phyloP scores from a whole-genome alignment of 208 protist genomes.

The Crithidia fasciculata region DNA sequence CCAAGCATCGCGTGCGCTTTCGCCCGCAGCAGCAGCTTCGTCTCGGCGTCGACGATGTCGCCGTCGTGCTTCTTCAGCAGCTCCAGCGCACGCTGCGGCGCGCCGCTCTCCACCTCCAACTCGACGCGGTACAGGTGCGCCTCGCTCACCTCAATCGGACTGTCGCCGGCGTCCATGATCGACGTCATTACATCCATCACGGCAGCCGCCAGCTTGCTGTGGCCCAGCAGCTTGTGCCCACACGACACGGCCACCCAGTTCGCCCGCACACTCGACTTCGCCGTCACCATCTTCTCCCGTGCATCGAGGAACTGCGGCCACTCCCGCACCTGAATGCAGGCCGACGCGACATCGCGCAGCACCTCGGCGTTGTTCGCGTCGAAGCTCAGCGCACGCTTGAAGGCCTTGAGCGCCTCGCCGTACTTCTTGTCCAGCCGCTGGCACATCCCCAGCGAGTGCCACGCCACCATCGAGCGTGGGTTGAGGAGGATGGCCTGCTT shows the following conservation, averaged over 20 bases:
- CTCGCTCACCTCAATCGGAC: conserved; percentile 77
- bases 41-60: conserved; percentile 69
- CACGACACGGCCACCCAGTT: conserved; percentile 90
- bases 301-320: conserved; percentile 90
- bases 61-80: conserved; percentile 79
- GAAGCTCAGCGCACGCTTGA: conserved; percentile 77
- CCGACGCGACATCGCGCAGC: conserved; percentile 86
- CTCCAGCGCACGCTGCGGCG: conserved; percentile 64
- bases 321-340: conserved; percentile 94
- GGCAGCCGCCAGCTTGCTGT: conserved; percentile 71
- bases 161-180: conserved; percentile 82
- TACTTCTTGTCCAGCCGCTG: conserved; percentile 92
- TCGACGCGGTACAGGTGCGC: conserved; percentile 75
- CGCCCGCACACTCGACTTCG: conserved; percentile 84
- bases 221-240: conserved; percentile 76
- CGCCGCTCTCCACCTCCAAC: conserved; percentile 69
- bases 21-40: conserved; percentile 66
- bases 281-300: conserved; percentile 86
- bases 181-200: conserved; percentile 81
- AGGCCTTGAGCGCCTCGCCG: conserved; percentile 92
- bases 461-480: conserved; percentile 85
- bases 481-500: conserved; percentile 60
- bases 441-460: conserved; percentile 95
- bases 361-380: conserved; percentile 89
- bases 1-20: conserved; percentile 75